Percentiles rank a stretch among this genome's conserved stretches.
Evolutionary conservation across 257 asterid species (phyloP).

Genomic region (Solanum lycopersicoides): DNA sequence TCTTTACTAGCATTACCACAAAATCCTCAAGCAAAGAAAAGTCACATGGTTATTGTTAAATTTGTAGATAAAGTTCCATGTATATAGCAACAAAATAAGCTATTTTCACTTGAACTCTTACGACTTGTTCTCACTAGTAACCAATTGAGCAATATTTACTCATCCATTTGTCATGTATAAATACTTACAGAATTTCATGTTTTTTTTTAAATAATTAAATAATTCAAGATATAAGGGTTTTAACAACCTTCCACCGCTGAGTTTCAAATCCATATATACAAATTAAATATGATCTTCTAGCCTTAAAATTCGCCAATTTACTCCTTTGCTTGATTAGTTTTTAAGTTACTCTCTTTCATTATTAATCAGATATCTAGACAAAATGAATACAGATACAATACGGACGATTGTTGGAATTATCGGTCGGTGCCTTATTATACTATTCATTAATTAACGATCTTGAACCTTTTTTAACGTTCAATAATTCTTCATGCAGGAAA

Average conservation of each 20-base stretch:
- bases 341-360: not conserved
- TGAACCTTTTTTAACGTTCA: not conserved
- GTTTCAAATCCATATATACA: not conserved
- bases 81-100: not conserved
- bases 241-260: too few species aligned
- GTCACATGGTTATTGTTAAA: not conserved
- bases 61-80: not conserved
- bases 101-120: not conserved
- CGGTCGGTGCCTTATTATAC: constrained; percentile 22
- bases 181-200: not conserved
- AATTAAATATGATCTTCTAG: not conserved
- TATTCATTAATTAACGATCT: not conserved
- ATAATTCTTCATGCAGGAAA: constrained; percentile 38
- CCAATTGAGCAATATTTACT: not conserved
- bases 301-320: not conserved
- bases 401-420: constrained; percentile 40
- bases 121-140: not conserved
- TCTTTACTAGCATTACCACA: not conserved
- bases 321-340: not conserved
- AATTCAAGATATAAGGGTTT: not conserved
- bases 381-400: not conserved
- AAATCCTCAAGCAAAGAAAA: not conserved
- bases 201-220: not conserved
- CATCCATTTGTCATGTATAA: not conserved
- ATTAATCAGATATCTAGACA: not conserved